Evolutionary conservation across 2,329 filamentous ascomycete species (phyloP), one percentile per base, ranked within the genome.

Genomic region (Phoma sp.): DNA sequence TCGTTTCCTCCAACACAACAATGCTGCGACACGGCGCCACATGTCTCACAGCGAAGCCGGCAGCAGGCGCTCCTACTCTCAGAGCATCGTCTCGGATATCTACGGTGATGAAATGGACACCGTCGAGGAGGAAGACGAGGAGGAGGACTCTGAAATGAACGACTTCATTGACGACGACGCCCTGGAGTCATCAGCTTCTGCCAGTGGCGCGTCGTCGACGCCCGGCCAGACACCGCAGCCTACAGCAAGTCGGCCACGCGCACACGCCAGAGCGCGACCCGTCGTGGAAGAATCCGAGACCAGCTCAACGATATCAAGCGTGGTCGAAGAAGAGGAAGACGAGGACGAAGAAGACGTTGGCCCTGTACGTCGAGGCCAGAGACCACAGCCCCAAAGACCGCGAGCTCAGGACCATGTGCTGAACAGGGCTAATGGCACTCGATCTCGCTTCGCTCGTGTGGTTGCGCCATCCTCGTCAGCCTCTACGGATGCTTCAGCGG

Each of bases 41-140:
- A 64, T 76, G 61, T 69, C 74, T 6, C 75, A 78, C 56, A 78
- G 76, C 60, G 75, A 76, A 48, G 74, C 74, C 42, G 74, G 74
- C 32, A 76, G 75, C 57, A 66, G 71, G 30, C 68, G 74, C 12
- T 76, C 74, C 7, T 77, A 77, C 47, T 71, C 66, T 25, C 73
- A 75, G 26, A 78, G 75, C 59, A 67, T 76, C 42, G 67, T 74
- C 32, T 77, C 74, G 14, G 73, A 76, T 57, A 67, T 76, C 39
- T 68, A 70, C 32, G 71, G 69, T 4, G 74, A 76, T 38, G 76
- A 77, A 50, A 77, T 77, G 74, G 74, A 72, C 52, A 76, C 71
- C 3, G 67, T 78, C 23, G 74, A 76, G 47, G 76, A 78, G 53
- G 74, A 77, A 62, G 75, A 77, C 45, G 76, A 78, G 4, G 37